Evolutionary conservation across 345 rosid genomes (phyloP).

Genomic region (Corymbia maculata): DNA sequence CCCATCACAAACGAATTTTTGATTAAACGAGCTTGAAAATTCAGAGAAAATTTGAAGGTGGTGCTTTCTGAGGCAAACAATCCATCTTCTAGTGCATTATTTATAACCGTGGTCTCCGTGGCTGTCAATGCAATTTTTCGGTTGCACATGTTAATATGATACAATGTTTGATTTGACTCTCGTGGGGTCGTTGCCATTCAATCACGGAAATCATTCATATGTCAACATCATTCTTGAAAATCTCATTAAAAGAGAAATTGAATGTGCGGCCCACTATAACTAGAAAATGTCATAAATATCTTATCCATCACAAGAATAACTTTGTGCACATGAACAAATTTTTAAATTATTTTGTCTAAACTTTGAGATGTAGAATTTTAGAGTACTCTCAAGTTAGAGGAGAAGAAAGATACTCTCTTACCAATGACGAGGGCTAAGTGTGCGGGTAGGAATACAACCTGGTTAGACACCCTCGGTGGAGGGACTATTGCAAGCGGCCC

Average conservation of each 20-base stretch:
- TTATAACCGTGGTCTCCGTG: background rate
- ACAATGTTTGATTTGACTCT: background rate
- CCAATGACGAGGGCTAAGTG: too few relatives aligned
- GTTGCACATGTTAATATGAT: background rate
- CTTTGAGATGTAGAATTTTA: too few relatives aligned
- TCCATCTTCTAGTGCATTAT: background rate
- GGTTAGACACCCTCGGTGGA: too few relatives aligned
- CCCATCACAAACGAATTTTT: background rate
- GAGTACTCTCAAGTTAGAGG: too few relatives aligned
- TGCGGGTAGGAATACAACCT: too few relatives aligned
- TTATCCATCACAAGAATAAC: background rate
- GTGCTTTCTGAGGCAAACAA: background rate
- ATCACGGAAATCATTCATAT: background rate
- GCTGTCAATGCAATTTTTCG: background rate
- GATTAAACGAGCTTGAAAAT: background rate
- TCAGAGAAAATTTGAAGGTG: background rate
- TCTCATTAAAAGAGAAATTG: background rate
- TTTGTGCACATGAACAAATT: too few relatives aligned
- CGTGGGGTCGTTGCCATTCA: background rate
- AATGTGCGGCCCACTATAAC: background rate
- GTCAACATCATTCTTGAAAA: background rate
- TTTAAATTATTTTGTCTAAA: too few relatives aligned
- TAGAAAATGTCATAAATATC: background rate
- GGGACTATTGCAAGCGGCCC: too few relatives aligned
- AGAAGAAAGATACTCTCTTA: too few relatives aligned